phyloP scores from a whole-genome alignment of 1,284 basidiomycete genomes.

The Schizopora paradoxa region DNA sequence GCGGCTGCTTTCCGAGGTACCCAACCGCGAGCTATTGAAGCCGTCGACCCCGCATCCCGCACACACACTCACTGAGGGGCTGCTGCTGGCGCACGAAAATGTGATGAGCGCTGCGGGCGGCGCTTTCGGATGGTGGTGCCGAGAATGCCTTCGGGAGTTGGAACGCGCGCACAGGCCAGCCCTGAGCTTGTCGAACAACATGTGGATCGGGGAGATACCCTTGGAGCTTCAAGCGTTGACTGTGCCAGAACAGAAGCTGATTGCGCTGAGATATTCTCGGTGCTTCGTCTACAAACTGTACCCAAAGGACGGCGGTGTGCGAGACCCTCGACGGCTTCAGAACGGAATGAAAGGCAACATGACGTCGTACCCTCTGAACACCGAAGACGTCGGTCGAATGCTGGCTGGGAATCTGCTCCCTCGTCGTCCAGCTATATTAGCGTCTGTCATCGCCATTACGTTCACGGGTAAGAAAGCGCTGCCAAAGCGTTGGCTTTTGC shows the following conservation, averaged over 20 bases:
- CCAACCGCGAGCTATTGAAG: neutral
- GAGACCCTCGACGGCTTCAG: constrained; percentile 3
- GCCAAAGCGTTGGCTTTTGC: constrained; percentile 20
- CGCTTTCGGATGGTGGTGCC: neutral
- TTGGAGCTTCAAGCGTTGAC: constrained; percentile 22
- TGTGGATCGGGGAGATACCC: constrained; percentile 30
- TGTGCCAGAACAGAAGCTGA: constrained; percentile 26
- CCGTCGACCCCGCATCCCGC: neutral
- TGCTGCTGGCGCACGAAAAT: neutral
- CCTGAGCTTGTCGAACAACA: constrained; percentile 24
- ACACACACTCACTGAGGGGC: neutral
- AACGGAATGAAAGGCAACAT: constrained; percentile 22
- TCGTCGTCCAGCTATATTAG: constrained; percentile 20
- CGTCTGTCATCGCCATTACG: constrained; percentile 26
- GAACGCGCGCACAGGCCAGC: neutral
- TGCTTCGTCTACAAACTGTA: constrained; percentile 30
- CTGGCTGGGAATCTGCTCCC: constrained; percentile 23
- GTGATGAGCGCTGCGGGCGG: neutral
- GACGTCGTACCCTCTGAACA: constrained; percentile 17
- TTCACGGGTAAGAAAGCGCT: constrained; percentile 25
- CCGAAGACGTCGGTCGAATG: constrained; percentile 18
- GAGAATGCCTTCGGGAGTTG: constrained; percentile 7
- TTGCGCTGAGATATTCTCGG: constrained; percentile 22
- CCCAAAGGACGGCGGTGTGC: constrained; percentile 20
- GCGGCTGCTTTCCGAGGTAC: neutral